A percentile compares a stretch with the other conserved stretches of the same genome.
Evolutionary conservation across 257 asterid species (phyloP).

Genomic region (Solanum infundibuliforme): DNA sequence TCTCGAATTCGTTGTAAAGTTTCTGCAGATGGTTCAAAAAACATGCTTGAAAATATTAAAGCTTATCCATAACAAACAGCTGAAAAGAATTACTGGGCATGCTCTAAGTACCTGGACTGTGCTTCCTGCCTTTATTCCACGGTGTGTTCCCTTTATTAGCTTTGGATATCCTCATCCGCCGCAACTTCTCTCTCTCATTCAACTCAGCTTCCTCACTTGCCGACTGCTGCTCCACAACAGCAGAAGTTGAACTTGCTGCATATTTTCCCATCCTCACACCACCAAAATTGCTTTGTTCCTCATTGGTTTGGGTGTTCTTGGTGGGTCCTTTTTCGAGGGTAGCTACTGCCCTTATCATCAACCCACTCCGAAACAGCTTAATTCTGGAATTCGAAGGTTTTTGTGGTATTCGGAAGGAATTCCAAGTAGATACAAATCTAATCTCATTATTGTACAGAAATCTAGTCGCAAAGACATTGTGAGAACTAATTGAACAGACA

Average conservation of each 20-base stretch:
- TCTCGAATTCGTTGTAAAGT: slow-evolving; percentile 72
- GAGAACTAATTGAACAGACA: slow-evolving; percentile 38
- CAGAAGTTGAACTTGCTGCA: slow-evolving; percentile 19
- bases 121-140: slow-evolving; percentile 96
- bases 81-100: neutral
- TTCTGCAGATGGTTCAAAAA: slow-evolving; percentile 41
- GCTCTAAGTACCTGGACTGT: slow-evolving; percentile 56
- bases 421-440: slow-evolving; percentile 32
- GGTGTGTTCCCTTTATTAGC: slow-evolving; percentile 93
- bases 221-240: slow-evolving; percentile 21
- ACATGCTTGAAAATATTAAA: slow-evolving; percentile 2
- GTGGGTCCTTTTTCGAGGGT: slow-evolving; percentile 43
- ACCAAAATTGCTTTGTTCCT: slow-evolving; percentile 16
- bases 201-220: slow-evolving; percentile 40
- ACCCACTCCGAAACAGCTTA: slow-evolving; percentile 29
- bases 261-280: slow-evolving; percentile 33
- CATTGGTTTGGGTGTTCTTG: slow-evolving; percentile 13
- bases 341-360: slow-evolving; percentile 55
- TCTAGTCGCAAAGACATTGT: slow-evolving; percentile 18
- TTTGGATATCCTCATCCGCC: slow-evolving; percentile 88
- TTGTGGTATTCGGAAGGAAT: slow-evolving; percentile 15
- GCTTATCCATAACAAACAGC: neutral
- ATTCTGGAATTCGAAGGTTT: slow-evolving; percentile 18
- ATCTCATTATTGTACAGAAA: slow-evolving; percentile 31
- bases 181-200: slow-evolving; percentile 62